Percentiles rank a stretch among this genome's conserved stretches.
These are phyloP conservation scores for Cryphonectria radicalis DNA, from an alignment of 2,329 filamentous ascomycete genomes.

Conservation along the genomic window DNA sequence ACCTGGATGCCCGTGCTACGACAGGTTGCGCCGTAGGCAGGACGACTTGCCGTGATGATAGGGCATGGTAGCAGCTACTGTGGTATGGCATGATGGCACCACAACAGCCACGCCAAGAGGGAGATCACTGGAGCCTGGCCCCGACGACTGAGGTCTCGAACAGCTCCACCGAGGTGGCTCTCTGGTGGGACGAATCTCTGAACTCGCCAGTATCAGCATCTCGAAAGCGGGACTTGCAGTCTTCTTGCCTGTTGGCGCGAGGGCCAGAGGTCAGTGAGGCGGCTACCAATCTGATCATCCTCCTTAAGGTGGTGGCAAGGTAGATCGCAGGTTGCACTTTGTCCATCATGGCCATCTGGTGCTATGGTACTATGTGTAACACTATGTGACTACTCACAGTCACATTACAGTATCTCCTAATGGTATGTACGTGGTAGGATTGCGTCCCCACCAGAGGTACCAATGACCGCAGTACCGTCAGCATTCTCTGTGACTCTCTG, in stretches of 20 bases:
- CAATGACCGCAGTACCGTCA: neutral
- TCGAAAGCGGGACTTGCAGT: neutral
- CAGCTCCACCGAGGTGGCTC: neutral
- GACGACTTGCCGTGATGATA: neutral
- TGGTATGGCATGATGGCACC: neutral
- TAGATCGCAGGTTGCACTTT: neutral
- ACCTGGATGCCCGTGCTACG: neutral
- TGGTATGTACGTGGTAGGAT: neutral
- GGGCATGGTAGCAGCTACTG: neutral
- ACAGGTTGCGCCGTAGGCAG: neutral
- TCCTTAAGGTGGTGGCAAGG: neutral
- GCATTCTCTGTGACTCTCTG: neutral
- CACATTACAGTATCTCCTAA: neutral
- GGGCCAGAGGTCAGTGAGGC: neutral
- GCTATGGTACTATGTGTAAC: neutral
- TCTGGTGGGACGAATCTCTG: neutral
- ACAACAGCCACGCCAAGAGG: neutral
- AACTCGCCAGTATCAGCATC: neutral
- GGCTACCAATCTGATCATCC: neutral
- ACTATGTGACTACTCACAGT: neutral
- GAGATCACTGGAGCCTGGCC: neutral
- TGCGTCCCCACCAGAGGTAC: neutral
- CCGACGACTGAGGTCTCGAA: slow-evolving; percentile 1
- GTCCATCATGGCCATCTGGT: neutral
- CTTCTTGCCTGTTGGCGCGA: neutral